Base-by-base conservation (phyloP, 1,139 yeast species). In the Taphrina betulina region DNA sequence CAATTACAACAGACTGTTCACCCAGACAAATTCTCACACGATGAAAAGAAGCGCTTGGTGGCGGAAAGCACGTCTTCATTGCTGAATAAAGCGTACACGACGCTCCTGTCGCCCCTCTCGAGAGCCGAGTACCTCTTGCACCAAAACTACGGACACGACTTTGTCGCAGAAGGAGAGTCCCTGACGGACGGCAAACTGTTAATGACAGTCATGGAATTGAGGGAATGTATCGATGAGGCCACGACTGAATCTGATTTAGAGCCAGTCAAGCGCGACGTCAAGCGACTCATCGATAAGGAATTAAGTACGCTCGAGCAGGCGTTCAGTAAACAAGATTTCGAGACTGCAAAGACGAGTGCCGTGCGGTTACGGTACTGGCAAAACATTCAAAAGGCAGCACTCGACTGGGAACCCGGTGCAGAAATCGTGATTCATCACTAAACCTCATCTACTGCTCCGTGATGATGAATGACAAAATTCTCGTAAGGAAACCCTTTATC, bases 351-450 rank as follows among this genome's bases (percentile, higher is more conserved):
- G 59, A 70, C 78, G 59, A 81, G 82, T 60, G 84, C 95, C 0
- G 79, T 88, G 26, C 78, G 79, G 61, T 71, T 92, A 61, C 86
- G 86, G 67, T 92, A 89, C 67, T 90, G 96, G 95, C 78, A 77
- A 48, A 89, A 86, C 66, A 81, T 90, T 40, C 80, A 80, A 52
- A 78, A 77, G 48, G 90, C 87, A 3, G 78, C 89, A 44, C 80
- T 79, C 63, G 90, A 86, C 53, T 63, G 65, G 65, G 64, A 62
- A 42, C 65, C 65, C 1, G 65, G 65, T 23, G 59, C 60, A 44
- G 62, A 60, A 8, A 53, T 62, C 33, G 40, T 57, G 24, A 48
- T 63, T 51, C 50, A 59, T 3, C 64, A 62, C 41, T 62, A 60
- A 40, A 35, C 4, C 17, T n/a, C n/a, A n/a, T n/a, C n/a, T n/a